Percentiles rank a stretch among this genome's conserved stretches.
phyloP scores from a whole-genome alignment of 495 filamentous ascomycete genomes.

The Talaromyces borbonicus region DNA sequence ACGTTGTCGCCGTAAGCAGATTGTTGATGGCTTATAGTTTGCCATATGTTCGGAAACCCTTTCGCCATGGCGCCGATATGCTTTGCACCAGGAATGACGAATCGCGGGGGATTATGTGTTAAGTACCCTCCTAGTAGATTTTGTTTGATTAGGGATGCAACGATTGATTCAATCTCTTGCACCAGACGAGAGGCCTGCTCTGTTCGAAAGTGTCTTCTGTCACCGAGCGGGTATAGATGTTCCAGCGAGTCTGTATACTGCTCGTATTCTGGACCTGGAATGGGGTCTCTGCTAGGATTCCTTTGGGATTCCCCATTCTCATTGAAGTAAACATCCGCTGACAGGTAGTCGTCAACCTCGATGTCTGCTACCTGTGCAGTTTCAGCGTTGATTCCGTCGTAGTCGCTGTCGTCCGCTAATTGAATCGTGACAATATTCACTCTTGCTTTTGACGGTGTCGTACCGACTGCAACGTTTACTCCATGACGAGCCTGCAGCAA shows the following conservation, averaged over 20 bases:
- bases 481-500: slow-evolving; percentile 31
- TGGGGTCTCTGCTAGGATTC: slow-evolving; percentile 17
- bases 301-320: slow-evolving; percentile 21
- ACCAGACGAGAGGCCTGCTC: slow-evolving; percentile 42
- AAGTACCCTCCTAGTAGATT: slow-evolving; percentile 82
- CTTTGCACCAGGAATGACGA: slow-evolving; percentile 75
- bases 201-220: slow-evolving; percentile 19
- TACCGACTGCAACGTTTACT: background rate
- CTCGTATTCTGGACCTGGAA: slow-evolving; percentile 33
- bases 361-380: slow-evolving; percentile 10
- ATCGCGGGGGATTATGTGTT: slow-evolving; percentile 60
- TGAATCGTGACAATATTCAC: slow-evolving; percentile 20
- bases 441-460: slow-evolving; percentile 9
- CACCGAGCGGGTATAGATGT: slow-evolving; percentile 29
- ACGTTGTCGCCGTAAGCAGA: slow-evolving; percentile 32
- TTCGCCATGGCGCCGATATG: slow-evolving; percentile 48
- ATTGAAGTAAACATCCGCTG: slow-evolving; percentile 27
- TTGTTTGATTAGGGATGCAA: slow-evolving; percentile 69
- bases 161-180: slow-evolving; percentile 64
- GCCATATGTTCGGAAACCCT: slow-evolving; percentile 54
- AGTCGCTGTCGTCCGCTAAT: slow-evolving; percentile 25
- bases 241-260: slow-evolving; percentile 33
- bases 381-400: slow-evolving; percentile 12
- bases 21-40: slow-evolving; percentile 39
- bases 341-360: slow-evolving; percentile 25